Evolutionary conservation across 805 yeast species (phyloP).

Genomic region (Saccharomycopsis microspora): DNA sequence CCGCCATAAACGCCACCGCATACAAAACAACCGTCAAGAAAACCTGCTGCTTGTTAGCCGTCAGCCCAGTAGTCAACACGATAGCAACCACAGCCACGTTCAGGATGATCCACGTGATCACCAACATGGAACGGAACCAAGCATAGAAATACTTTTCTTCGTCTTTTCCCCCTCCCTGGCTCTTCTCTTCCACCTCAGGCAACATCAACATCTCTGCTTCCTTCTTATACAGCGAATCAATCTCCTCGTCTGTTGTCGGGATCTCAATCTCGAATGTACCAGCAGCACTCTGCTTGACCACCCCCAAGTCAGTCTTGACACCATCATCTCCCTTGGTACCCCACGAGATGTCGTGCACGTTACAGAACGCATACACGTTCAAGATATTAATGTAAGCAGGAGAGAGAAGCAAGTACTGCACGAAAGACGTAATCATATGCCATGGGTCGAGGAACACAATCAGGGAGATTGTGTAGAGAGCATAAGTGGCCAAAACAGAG

Average conservation of each 20-base stretch:
- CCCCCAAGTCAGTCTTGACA: conserved; percentile 49
- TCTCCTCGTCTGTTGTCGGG: conserved; percentile 69
- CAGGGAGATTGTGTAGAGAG: conserved; percentile 68
- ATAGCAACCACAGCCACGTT: conserved; percentile 75
- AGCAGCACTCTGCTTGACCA: conserved; percentile 58
- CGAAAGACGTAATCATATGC: conserved; percentile 82
- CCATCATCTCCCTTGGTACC: conserved; percentile 86
- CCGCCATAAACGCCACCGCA: conserved; percentile 87
- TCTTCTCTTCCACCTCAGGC: conserved; percentile 25
- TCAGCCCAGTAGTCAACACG: conserved; percentile 35
- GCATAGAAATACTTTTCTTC: conserved; percentile 69
- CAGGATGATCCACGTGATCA: conserved; percentile 78
- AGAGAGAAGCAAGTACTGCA: conserved; percentile 72
- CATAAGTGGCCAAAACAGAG: conserved; percentile 76
- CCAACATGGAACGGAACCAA: conserved; percentile 79
- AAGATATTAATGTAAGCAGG: conserved; percentile 88
- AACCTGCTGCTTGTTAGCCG: conserved; percentile 36
- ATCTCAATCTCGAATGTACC: conserved; percentile 61
- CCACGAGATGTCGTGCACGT: conserved; percentile 95
- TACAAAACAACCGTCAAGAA: conserved; percentile 81
- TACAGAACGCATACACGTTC: conserved; percentile 92
- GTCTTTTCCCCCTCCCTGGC: conserved; percentile 22
- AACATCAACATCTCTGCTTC: conserved; percentile 49
- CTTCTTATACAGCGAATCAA: conserved; percentile 61
- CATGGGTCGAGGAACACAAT: conserved; percentile 79